Evolutionary conservation across 163 green algal genomes (phyloP).

Genomic region (Scenedesmus sp.): DNA sequence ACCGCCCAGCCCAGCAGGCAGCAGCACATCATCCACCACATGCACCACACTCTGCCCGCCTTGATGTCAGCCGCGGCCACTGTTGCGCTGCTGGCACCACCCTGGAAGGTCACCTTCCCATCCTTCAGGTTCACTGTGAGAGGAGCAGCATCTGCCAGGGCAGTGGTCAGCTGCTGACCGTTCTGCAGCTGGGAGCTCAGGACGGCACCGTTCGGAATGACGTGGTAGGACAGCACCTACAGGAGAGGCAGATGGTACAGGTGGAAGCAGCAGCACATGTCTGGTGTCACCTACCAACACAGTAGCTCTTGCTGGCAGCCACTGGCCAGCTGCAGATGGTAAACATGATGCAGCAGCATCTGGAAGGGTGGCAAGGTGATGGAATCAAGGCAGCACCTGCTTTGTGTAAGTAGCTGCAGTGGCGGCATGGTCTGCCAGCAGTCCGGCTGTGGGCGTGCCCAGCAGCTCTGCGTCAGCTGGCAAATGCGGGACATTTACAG

Average conservation of each 20-base stretch:
- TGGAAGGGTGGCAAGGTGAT: too few relatives aligned
- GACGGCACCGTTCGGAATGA: slow-evolving; percentile 28
- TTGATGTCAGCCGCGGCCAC: neutral
- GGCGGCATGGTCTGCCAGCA: too few relatives aligned
- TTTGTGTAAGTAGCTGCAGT: too few relatives aligned
- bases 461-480: too few relatives aligned
- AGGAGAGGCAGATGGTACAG: neutral
- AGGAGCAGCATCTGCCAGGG: neutral
- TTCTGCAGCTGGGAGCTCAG: neutral
- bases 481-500: too few relatives aligned
- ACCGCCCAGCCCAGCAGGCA: neutral
- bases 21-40: slow-evolving; percentile 14
- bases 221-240: slow-evolving; percentile 49
- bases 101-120: neutral
- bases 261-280: neutral
- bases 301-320: too few relatives aligned
- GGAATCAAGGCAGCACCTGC: too few relatives aligned
- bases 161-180: slow-evolving; percentile 7
- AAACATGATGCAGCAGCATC: too few relatives aligned
- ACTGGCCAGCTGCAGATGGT: too few relatives aligned
- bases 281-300: too few relatives aligned
- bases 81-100: neutral
- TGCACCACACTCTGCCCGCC: slow-evolving; percentile 1
- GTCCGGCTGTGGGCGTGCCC: too few relatives aligned
- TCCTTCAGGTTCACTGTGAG: neutral